These are phyloP conservation scores for Flagelloscypha sp. DNA, from an alignment of 768 basidiomycete species.

Conservation along the genomic window DNA sequence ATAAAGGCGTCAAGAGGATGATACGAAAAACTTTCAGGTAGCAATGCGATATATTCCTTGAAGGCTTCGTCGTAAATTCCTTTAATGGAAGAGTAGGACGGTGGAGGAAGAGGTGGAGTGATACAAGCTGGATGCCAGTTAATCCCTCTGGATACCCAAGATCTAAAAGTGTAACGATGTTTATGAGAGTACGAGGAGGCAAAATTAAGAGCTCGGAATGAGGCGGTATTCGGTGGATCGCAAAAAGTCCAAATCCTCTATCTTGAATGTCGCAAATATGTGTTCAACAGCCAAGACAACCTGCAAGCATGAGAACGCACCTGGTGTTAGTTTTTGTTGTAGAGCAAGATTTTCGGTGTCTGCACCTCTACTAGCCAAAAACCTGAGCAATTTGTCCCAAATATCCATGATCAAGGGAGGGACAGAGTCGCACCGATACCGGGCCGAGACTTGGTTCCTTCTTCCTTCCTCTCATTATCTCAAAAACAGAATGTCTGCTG, in stretches of 20 bases:
- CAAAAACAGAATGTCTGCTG: conserved; percentile 43
- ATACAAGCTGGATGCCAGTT: conserved; percentile 67
- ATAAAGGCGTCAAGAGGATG: conserved; percentile 92
- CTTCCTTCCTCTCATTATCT: background rate
- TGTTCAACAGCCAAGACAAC: no score
- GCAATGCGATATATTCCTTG: conserved; percentile 70
- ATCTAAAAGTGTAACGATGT: conserved; percentile 54
- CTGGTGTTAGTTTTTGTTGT: no score
- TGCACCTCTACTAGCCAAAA: no score
- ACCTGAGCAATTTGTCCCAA: no score
- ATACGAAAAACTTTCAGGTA: conserved; percentile 64
- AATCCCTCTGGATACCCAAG: conserved; percentile 44
- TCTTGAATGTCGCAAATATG: no score
- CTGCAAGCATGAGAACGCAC: no score
- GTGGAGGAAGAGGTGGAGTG: conserved; percentile 72
- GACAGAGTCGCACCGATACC: no score
- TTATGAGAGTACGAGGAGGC: conserved; percentile 65
- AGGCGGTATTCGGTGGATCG: conserved; percentile 26
- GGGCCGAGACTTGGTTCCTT: no score
- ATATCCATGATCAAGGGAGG: no score
- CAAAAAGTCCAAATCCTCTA: conserved; percentile 69
- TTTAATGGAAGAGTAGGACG: no score
- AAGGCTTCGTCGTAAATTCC: no score
- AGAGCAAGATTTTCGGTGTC: no score
- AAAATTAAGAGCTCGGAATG: conserved; percentile 59